Percentiles rank a stretch among this genome's conserved stretches.
Evolutionary conservation across 2,329 filamentous ascomycete species (phyloP).

Genomic region (Xylariaceae sp.): DNA sequence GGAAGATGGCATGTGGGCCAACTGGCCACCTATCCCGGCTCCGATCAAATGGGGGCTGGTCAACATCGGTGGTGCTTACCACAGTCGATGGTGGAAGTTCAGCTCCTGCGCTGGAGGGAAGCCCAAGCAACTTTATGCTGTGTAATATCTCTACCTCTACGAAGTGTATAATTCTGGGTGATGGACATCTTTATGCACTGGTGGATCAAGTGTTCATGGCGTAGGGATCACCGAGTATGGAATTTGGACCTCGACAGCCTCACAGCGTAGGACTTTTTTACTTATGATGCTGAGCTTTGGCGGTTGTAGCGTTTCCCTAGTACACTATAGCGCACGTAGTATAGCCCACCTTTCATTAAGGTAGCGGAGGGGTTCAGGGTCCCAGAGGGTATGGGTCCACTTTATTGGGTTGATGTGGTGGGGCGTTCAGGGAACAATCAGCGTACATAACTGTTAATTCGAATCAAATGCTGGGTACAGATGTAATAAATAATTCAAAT

Average conservation of each 20-base stretch:
- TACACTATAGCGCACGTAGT: too few species aligned
- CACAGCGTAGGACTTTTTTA: neutral
- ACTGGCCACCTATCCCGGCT: slow-evolving; percentile 69
- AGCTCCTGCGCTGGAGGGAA: slow-evolving; percentile 61
- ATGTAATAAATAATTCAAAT: slow-evolving; percentile 8
- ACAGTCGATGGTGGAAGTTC: slow-evolving; percentile 68
- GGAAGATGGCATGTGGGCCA: slow-evolving; percentile 64
- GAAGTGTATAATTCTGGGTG: neutral
- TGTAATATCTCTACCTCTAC: slow-evolving; percentile 35
- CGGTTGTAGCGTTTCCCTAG: too few species aligned
- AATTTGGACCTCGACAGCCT: neutral
- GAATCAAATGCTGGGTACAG: too few species aligned
- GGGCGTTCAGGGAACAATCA: too few species aligned
- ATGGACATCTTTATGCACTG: neutral
- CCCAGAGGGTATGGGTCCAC: slow-evolving; percentile 4
- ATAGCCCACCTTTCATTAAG: slow-evolving; percentile 2
- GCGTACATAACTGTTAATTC: too few species aligned
- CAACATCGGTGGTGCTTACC: slow-evolving; percentile 62
- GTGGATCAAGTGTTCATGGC: neutral
- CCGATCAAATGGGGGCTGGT: slow-evolving; percentile 65
- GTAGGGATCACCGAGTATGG: neutral
- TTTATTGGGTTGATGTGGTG: neutral
- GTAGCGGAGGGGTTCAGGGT: slow-evolving; percentile 12
- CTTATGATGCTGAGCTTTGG: neutral
- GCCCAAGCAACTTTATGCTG: slow-evolving; percentile 60